Conservation (phyloP, 108 stramenopile species). For the Phaeodactylum tricornutum region DNA sequence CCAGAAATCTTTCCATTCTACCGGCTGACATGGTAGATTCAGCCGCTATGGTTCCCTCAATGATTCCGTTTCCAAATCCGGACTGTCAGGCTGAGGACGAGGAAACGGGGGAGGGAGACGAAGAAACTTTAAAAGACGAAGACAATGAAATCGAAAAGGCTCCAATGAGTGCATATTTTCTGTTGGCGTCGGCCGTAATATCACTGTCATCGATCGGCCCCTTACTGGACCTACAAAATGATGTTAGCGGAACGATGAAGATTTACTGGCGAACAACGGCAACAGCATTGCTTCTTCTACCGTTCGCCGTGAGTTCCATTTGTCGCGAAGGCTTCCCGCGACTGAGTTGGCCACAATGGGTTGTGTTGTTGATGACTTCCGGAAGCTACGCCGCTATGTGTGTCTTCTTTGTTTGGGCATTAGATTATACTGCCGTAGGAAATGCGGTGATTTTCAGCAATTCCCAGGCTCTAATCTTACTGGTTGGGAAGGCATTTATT, state of each 20-base stretch:
- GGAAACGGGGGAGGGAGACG: neutral
- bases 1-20: conserved; percentile 15
- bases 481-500: conserved; percentile 24
- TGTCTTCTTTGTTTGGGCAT: conserved; percentile 18
- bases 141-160: neutral
- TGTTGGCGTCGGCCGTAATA: conserved; percentile 30
- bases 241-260: conserved; percentile 37
- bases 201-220: conserved; percentile 43
- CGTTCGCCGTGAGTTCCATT: conserved; percentile 12
- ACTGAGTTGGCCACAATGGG: conserved; percentile 27
- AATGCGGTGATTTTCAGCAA: conserved; percentile 31
- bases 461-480: conserved; percentile 24
- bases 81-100: neutral
- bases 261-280: conserved; percentile 38
- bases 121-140: neutral
- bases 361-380: conserved; percentile 1
- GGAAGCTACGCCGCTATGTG: neutral
- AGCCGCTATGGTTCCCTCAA: neutral
- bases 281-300: conserved; percentile 21
- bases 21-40: conserved; percentile 15
- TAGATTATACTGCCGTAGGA: conserved; percentile 28
- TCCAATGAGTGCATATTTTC: conserved; percentile 35
- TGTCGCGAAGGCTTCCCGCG: conserved; percentile 22
- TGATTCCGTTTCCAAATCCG: neutral
- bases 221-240: conserved; percentile 34